Conservation (phyloP, 1,284 basidiomycete genomes). For the Pyrrhoderma lamaoense region DNA sequence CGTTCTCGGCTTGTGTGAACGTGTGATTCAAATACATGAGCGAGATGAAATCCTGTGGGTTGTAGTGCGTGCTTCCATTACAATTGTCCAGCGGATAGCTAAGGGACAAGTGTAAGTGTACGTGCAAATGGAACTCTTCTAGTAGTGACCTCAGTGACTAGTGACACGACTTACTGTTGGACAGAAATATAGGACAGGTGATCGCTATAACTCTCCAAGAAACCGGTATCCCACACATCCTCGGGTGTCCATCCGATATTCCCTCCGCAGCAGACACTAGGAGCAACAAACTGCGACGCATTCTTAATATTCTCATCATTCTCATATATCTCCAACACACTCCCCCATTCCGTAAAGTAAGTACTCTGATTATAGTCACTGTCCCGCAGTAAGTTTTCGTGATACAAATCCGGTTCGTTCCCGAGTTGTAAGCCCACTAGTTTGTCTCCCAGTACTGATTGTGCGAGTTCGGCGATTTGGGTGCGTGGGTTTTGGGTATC, state of each 20-base stretch:
- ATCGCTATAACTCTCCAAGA: conserved; percentile 33
- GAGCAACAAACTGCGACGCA: conserved; percentile 36
- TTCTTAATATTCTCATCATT: conserved; percentile 31
- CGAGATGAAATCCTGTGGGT: conserved; percentile 11
- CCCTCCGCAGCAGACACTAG: conserved; percentile 39
- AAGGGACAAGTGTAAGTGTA: background rate
- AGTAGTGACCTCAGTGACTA: too few relatives aligned
- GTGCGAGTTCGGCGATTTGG: conserved; percentile 41
- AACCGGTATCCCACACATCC: conserved; percentile 39
- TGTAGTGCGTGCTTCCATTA: conserved; percentile 8
- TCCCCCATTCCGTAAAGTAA: conserved; percentile 44
- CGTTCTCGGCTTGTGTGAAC: conserved; percentile 22
- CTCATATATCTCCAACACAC: conserved; percentile 35
- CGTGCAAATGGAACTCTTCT: background rate
- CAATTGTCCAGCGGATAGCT: conserved; percentile 19
- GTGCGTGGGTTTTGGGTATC: conserved; percentile 45
- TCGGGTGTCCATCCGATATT: conserved; percentile 35
- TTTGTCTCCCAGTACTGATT: conserved; percentile 48
- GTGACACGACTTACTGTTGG: conserved; percentile 19
- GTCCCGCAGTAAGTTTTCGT: conserved; percentile 29
- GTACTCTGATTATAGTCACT: conserved; percentile 35
- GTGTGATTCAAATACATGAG: conserved; percentile 28
- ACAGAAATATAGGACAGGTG: conserved; percentile 21
- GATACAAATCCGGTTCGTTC: conserved; percentile 69
- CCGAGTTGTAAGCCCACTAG: conserved; percentile 55